phyloP scores from a whole-genome alignment of 257 asterid species.

The Lantana camara region DNA sequence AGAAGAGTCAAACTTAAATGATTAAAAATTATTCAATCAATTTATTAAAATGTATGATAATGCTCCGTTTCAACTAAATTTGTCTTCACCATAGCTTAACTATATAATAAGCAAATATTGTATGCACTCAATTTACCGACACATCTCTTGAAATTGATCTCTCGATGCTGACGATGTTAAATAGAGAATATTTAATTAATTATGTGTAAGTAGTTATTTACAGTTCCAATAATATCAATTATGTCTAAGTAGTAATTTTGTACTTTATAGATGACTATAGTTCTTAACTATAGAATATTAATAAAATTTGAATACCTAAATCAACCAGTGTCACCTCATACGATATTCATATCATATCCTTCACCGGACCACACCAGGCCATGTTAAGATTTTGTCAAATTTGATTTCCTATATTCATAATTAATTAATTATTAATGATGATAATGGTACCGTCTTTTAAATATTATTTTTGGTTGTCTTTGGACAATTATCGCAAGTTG shows the following conservation, averaged over 20 bases:
- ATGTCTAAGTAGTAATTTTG: conserved; percentile 20
- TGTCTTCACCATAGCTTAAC: conserved; percentile 23
- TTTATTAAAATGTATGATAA: conserved; percentile 7
- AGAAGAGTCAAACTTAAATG: not conserved
- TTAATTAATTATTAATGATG: conserved; percentile 7
- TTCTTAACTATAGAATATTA: not conserved
- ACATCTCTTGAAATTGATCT: conserved; percentile 20
- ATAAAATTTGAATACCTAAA: conserved; percentile 4
- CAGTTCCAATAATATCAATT: not conserved
- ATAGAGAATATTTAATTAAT: conserved; percentile 16
- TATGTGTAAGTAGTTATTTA: conserved; percentile 22
- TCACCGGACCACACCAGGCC: not conserved
- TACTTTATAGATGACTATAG: not conserved
- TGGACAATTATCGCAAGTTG: conserved; percentile 42
- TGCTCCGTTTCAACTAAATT: conserved; percentile 38
- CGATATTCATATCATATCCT: conserved; percentile 14
- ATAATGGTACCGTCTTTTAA: conserved; percentile 1
- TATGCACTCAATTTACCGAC: conserved; percentile 37
- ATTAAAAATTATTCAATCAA: not conserved
- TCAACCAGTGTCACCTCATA: conserved; percentile 34
- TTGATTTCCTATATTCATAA: conserved; percentile 4
- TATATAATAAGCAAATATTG: conserved; percentile 15
- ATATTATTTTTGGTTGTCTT: conserved; percentile 7
- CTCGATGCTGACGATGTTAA: conserved; percentile 31
- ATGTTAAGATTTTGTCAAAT: conserved; percentile 3